Base-by-base conservation (phyloP, 2,329 filamentous ascomycete species). In the Pseudogymnoascus sp. region DNA sequence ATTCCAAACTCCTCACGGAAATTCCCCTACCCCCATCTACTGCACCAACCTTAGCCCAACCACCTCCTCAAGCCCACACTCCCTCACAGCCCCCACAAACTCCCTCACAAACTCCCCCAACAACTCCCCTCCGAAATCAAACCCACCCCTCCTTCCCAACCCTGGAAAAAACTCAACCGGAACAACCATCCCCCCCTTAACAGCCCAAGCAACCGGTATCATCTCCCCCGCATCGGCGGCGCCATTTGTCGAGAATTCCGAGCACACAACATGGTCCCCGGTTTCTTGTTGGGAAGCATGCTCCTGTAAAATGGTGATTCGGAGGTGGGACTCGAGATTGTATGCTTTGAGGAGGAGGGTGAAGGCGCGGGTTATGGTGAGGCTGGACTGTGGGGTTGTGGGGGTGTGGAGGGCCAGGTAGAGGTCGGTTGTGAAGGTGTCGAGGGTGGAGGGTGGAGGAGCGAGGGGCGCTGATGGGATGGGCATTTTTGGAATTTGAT, bases 1-100 rank as follows among this genome's bases (percentile, higher is more conserved):
- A 54, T 54, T 7, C n/a, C 29, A 54, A 54, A 54, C 47, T 54
- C 29, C n/a, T 24, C 44, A 4, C 15, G 11, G 29, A 3, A 33
- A 33, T 7, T 1, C 41, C 11, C 21, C 21, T 21, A 17, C 13
- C 26, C 0, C 44, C 26, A 5, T 17, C 44, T 54, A 54, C 9
- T 21, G 47, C 29, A 54, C n/a, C 47, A 54, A 54, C 47, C 29
- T 54, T 29, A 54, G 15, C 47, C 47, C 47, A 54, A 54, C 47
- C 29, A 54, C 47, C 9, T 29, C 47, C 47, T 54, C 47, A 54
- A 54, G 47, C 10, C 47, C 47, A 54, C 29, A 54, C 47, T 54
- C 47, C 9, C 29, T 26, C n/a, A 54, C 47, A 54, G 35, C 29
- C 4, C 47, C 15, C n/a, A 54, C 47, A 54, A 54, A 54, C 29